Evolutionary conservation across 192 early-diverging fungal species (phyloP), one percentile per base, ranked within the genome.

Genomic region (Coemansia sp.): DNA sequence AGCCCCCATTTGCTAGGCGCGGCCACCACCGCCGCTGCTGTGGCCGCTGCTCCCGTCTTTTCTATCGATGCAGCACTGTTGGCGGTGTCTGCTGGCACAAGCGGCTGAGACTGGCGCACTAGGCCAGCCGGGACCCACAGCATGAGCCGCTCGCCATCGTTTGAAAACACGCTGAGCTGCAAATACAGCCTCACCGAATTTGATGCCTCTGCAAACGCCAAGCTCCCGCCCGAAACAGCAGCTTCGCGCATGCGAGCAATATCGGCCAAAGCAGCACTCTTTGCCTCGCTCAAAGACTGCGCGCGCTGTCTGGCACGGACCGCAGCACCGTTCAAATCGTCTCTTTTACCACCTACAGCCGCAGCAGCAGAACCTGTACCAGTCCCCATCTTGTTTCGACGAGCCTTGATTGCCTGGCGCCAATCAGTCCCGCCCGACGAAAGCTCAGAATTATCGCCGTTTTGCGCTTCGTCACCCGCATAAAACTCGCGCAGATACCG

Each of bases 401-500:
- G 42, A 5, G 42, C 19, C 30, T 42, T 14, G 42, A 34, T 9
- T 46, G 57, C 23, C 47, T 59, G 29, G 41, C 42, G 44, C 58
- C 54, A 33, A 43, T 20, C 32, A 37, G 29, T 23, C 52, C 42
- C 34, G 53, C 25, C 48, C 47, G 47, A 30, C 39, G 43, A 53
- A 48, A 60, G 1, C 36, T 44, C 14, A 17, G 20, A 15, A 8
- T 26, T 5, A 14, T 20, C 5, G 38, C 38, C 28, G 46, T 15
- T 9, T 4, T 32, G 38, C 2, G 25, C 26, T 5, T 64, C 66
- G 26, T 70, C 66, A n/a, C 37, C 49, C 2, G 53, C 65, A 44
- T 73, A 78, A 28, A 61, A 73, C 42, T 78, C 77, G 30, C 64
- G 69, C 60, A 78, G 15, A 40, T 68, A 78, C 20, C 52, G 51